Conservation (phyloP, 176 grass and related monocot species). For the Thinopyrum elongatum region DNA sequence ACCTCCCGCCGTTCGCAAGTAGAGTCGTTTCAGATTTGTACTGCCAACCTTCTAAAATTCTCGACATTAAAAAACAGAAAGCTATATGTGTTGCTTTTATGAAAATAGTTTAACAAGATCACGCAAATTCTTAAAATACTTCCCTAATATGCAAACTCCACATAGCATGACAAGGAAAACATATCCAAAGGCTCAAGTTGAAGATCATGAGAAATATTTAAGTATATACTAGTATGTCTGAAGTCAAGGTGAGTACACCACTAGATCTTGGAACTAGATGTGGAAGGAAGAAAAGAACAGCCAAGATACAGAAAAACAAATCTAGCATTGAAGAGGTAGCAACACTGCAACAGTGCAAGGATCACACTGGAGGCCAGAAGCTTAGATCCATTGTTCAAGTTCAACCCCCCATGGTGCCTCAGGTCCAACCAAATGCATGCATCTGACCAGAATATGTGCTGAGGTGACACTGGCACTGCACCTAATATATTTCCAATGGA, state of each 20-base stretch:
- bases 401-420: conserved; percentile 5
- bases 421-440: conserved; percentile 38
- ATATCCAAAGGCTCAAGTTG: neutral
- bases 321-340: conserved; percentile 16
- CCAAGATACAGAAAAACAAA: neutral
- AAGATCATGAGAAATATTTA: neutral
- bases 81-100: neutral
- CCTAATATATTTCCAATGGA: conserved; percentile 28
- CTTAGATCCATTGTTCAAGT: conserved; percentile 8
- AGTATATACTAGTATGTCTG: neutral
- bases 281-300: neutral
- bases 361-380: neutral
- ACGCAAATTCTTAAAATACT: too few relatives aligned
- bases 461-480: conserved; percentile 32
- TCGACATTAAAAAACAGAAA: neutral
- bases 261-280: neutral
- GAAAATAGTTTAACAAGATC: neutral
- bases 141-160: neutral
- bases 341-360: neutral
- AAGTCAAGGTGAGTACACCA: neutral
- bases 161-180: neutral
- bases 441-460: conserved; percentile 23
- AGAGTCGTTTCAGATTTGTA: too few relatives aligned
- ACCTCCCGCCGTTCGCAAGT: neutral
- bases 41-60: neutral